Percentiles rank a stretch among this genome's conserved stretches.
Conservation (phyloP, 202 grass and related monocot species). For the Miscanthus sacchariflorus region DNA sequence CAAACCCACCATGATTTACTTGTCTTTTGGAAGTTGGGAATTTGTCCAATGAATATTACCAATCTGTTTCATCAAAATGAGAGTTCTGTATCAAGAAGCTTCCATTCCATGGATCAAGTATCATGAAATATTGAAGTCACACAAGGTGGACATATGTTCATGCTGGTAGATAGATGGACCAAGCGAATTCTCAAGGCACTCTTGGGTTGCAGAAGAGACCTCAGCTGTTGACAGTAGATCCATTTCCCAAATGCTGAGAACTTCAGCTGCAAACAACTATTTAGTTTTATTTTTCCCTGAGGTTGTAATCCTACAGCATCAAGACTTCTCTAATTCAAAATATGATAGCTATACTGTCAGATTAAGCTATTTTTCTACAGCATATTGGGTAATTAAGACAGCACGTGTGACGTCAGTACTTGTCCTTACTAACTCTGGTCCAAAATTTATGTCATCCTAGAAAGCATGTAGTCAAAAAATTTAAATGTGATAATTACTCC, state of each 20-base stretch:
- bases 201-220: conserved; percentile 52
- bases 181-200: conserved; percentile 57
- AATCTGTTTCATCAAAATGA: conserved; percentile 67
- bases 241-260: conserved; percentile 29
- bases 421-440: background rate
- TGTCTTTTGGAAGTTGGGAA: conserved; percentile 68
- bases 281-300: background rate
- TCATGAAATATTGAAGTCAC: conserved; percentile 50
- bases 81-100: conserved; percentile 65
- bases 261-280: conserved; percentile 24
- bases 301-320: background rate
- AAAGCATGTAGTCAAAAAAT: background rate
- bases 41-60: conserved; percentile 57
- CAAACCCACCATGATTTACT: conserved; percentile 77
- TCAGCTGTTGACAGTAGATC: conserved; percentile 36
- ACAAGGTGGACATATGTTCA: conserved; percentile 64
- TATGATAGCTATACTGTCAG: conserved; percentile 1
- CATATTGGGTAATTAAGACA: conserved; percentile 36
- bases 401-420: conserved; percentile 9
- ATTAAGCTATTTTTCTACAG: conserved; percentile 33
- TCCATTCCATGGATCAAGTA: conserved; percentile 66
- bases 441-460: background rate
- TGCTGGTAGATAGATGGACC: conserved; percentile 52
- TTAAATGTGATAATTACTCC: background rate
- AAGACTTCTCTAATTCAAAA: conserved; percentile 16